Evolutionary conservation across 306 rosid species (phyloP).

Genomic region (Gillenia trifoliata): DNA sequence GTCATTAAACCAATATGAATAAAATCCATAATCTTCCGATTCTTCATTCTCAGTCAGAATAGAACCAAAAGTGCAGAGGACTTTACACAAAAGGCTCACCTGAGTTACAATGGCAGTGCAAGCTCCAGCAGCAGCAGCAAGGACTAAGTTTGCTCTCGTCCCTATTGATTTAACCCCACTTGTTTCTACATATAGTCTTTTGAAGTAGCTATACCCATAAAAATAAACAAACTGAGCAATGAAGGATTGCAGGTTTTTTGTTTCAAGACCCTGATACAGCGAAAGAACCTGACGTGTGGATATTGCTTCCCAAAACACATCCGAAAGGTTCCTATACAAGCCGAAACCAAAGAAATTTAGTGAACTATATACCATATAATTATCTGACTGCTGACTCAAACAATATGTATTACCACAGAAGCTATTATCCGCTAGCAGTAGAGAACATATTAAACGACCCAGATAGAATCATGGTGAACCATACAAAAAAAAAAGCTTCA

Average conservation of each 20-base stretch:
- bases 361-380: background rate
- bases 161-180: conserved; percentile 78
- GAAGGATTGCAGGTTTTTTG: conserved; percentile 93
- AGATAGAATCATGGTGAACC: background rate
- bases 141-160: conserved; percentile 65
- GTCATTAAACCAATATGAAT: conserved; percentile 10
- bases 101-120: conserved; percentile 91
- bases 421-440: background rate
- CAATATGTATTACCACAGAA: background rate
- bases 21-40: background rate
- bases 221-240: conserved; percentile 88
- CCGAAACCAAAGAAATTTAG: conserved; percentile 19
- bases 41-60: background rate
- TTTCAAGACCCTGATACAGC: conserved; percentile 90
- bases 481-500: background rate
- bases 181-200: conserved; percentile 67
- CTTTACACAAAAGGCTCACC: conserved; percentile 43
- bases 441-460: background rate
- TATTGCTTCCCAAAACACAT: conserved; percentile 88
- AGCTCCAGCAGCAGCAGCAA: conserved; percentile 99
- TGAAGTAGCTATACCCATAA: conserved; percentile 96
- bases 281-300: conserved; percentile 69
- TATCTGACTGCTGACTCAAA: background rate
- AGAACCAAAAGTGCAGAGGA: background rate
- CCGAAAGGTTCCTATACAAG: conserved; percentile 72